Evolutionary conservation across 371 early-diverging fungal species (phyloP).

Genomic region (Nematocida sp.): DNA sequence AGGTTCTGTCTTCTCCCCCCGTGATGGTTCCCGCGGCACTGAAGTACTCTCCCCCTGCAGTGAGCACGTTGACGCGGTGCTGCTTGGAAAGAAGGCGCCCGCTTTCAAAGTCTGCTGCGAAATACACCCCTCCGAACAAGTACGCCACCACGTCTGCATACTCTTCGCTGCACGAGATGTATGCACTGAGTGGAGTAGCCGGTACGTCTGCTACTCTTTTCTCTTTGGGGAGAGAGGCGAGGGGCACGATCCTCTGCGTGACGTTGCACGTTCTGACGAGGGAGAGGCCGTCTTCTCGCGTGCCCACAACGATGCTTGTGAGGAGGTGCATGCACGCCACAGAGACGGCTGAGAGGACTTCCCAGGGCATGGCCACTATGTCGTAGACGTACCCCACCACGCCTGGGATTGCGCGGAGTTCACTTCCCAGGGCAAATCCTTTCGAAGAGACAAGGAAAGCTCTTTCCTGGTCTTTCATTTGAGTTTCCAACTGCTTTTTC

Average conservation of each 20-base stretch:
- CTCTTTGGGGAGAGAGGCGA: constrained; percentile 58
- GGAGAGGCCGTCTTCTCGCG: constrained; percentile 74
- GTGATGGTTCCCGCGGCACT: constrained; percentile 55
- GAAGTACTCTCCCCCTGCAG: constrained; percentile 60
- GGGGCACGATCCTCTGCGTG: constrained; percentile 87
- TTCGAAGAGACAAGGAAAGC: constrained; percentile 30
- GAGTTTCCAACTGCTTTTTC: constrained; percentile 34
- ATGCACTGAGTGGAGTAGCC: constrained; percentile 11
- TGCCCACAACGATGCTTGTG: constrained; percentile 90
- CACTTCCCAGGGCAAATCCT: constrained; percentile 45
- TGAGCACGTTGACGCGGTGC: constrained; percentile 59
- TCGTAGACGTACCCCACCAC: constrained; percentile 65
- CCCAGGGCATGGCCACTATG: constrained; percentile 57
- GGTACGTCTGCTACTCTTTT: constrained; percentile 10
- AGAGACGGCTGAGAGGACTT: constrained; percentile 56
- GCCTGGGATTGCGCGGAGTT: constrained; percentile 61
- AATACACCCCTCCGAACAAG: constrained; percentile 55
- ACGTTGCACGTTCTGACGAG: constrained; percentile 75
- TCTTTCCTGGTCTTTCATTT: constrained; percentile 32
- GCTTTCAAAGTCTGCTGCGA: constrained; percentile 53
- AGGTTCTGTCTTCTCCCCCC: constrained; percentile 60
- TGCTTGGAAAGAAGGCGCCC: constrained; percentile 38
- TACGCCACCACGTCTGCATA: constrained; percentile 42
- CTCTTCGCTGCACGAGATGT: constrained; percentile 51
- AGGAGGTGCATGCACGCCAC: constrained; percentile 67